Evolutionary conservation across 805 yeast species (phyloP), one percentile per base, ranked within the genome.

Genomic region (Lipomyces spencermartinsiae): DNA sequence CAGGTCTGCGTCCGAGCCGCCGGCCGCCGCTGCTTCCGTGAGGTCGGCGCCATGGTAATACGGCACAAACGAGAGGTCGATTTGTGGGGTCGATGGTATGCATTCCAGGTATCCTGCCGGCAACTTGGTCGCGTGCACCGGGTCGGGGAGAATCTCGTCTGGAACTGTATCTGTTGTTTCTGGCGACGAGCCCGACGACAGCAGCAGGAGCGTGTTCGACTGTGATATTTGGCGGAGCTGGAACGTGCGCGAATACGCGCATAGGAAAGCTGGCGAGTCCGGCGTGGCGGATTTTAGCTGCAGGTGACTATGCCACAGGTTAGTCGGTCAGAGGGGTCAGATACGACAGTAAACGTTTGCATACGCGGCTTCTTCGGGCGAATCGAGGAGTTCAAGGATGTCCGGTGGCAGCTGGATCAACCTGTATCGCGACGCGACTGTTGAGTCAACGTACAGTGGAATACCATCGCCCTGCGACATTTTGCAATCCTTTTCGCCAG

Each of bases 201-300:
- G 75, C 29, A 93, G 69, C 72, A 92, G 76, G n/a, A 91, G 88
- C 4, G 94, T 85, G 77, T 94, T 93, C 7, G 97, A 90, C 77
- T 94, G 98, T 75, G 92, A 91, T 81, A 90, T 89, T 74, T 90
- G 93, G 62, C 92, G 83, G 19, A 93, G 73, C 58, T 82, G 81
- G 85, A 86, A 93, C 0, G 97, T 90, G 61, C 81, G 77, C 35
- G 78, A 71, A 2, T 78, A 72, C 0, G 94, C 85, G 67, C 93
- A 89, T 16, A 92, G 76, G 37, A 86, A 92, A 8, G 91, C 85
- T 57, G 83, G 57, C 37, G 63, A 29, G 34, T 65, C 56, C 4
- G 61, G 53, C 1, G 61, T 64, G 16, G 68, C 55, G 4, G 72
- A 33, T 19, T 60, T 60, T 5, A 69, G 34, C 22, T 34, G 56